Conservation (phyloP, 176 grass and related monocot species). For the Carex scoparia region DNA sequence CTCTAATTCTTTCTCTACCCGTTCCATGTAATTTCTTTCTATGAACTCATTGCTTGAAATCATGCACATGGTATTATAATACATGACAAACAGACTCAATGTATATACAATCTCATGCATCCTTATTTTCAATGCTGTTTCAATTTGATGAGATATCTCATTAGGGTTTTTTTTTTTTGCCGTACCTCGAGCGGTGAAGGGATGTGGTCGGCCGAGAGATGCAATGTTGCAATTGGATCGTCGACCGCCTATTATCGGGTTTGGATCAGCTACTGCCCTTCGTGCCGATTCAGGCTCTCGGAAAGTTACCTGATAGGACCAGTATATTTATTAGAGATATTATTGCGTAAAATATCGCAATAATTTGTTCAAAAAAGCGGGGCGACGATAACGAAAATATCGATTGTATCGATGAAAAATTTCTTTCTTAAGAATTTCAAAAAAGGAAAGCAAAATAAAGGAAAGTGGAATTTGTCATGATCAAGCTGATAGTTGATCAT, state of each 20-base stretch:
- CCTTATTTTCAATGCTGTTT: background rate
- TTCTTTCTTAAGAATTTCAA: background rate
- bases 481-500: background rate
- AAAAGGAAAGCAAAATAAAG: background rate
- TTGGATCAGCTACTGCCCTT: constrained; percentile 26
- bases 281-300: constrained; percentile 23
- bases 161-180: background rate
- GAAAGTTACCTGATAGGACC: constrained; percentile 27
- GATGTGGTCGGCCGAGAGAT: constrained; percentile 22
- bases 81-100: background rate
- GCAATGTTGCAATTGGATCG: constrained; percentile 40
- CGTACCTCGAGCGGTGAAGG: constrained; percentile 22
- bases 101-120: background rate
- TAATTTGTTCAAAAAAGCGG: background rate
- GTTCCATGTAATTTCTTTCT: background rate
- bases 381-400: background rate
- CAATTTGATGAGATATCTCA: constrained; percentile 2
- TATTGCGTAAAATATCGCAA: background rate
- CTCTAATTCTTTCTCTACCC: background rate
- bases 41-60: background rate
- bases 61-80: constrained; percentile 6
- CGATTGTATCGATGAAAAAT: background rate
- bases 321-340: background rate
- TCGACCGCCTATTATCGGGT: constrained; percentile 33
- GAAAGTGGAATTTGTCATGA: background rate